phyloP scores from a whole-genome alignment of 2,329 filamentous ascomycete species.

The Penicillium crustosum region DNA sequence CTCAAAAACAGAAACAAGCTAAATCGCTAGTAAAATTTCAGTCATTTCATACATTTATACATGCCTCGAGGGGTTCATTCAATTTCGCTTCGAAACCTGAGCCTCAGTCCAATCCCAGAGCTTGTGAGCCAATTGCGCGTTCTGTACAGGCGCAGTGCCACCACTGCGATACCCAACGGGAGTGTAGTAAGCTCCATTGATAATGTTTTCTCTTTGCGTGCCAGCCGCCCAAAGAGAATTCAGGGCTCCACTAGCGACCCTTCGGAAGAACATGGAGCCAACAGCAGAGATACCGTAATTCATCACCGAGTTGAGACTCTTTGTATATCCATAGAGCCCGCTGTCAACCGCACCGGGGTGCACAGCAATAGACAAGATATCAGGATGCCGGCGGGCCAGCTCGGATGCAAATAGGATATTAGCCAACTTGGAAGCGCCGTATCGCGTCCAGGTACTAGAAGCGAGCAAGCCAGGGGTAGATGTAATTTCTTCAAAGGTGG shows the following conservation, averaged over 20 bases:
- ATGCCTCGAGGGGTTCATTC: background rate
- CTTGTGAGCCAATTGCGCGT: constrained; percentile 34
- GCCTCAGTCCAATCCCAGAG: constrained; percentile 50
- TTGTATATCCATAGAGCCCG: constrained; percentile 39
- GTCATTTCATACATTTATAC: background rate
- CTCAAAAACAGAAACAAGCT: background rate
- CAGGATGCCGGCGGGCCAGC: constrained; percentile 46
- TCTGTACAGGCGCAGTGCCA: constrained; percentile 31
- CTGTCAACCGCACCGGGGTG: constrained; percentile 52
- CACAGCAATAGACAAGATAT: constrained; percentile 47
- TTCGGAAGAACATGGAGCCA: constrained; percentile 31
- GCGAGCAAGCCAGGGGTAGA: constrained; percentile 37
- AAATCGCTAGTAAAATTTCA: background rate
- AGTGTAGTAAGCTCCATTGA: constrained; percentile 45
- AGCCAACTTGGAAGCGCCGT: constrained; percentile 54
- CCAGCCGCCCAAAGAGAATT: constrained; percentile 46
- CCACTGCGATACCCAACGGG: constrained; percentile 39
- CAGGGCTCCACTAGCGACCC: constrained; percentile 37
- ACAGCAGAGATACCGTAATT: constrained; percentile 23
- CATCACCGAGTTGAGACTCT: constrained; percentile 25
- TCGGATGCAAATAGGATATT: constrained; percentile 51
- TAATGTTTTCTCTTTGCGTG: constrained; percentile 31
- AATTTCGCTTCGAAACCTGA: constrained; percentile 28
- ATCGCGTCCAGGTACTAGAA: constrained; percentile 47
- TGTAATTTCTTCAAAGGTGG: constrained; percentile 37